These are phyloP conservation scores for Fusarium lateritium DNA, from an alignment of 2,329 filamentous ascomycete species.

Conservation along the genomic window DNA sequence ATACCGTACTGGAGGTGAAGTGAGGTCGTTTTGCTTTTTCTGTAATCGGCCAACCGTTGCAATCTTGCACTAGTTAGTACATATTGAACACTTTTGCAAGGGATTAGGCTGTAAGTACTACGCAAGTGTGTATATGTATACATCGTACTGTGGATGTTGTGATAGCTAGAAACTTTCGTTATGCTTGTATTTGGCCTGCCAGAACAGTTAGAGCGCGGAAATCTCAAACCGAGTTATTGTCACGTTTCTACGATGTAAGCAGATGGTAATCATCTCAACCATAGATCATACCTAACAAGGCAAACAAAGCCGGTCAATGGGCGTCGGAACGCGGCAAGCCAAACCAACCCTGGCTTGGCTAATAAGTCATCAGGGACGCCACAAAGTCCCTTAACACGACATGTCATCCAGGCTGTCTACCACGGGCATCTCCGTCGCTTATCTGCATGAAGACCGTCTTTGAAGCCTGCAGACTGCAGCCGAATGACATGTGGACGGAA, in stretches of 20 bases:
- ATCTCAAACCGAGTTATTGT: not conserved
- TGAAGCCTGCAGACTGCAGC: conserved; percentile 30
- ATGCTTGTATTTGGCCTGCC: not conserved
- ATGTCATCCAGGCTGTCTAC: conserved; percentile 19
- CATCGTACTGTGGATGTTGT: not conserved
- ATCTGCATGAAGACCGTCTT: conserved; percentile 43
- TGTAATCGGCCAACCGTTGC: conserved; percentile 25
- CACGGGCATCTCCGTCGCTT: conserved; percentile 49
- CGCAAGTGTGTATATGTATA: not conserved
- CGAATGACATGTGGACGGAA: conserved; percentile 35
- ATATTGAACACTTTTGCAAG: conserved; percentile 11
- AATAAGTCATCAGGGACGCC: conserved; percentile 29
- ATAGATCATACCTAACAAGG: conserved; percentile 24
- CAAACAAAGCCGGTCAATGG: conserved; percentile 15
- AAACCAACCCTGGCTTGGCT: conserved; percentile 16
- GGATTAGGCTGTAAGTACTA: conserved; percentile 7
- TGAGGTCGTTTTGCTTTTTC: conserved; percentile 42
- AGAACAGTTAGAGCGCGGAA: not conserved
- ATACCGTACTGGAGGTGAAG: conserved; percentile 8
- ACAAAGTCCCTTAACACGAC: conserved; percentile 35
- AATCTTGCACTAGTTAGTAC: not conserved
- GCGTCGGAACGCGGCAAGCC: conserved; percentile 22
- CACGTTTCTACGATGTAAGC: not conserved
- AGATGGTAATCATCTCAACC: not conserved
- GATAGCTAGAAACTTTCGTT: not conserved